Conservation (phyloP, 805 yeast genomes). For the Maudiozyma bulderi region DNA sequence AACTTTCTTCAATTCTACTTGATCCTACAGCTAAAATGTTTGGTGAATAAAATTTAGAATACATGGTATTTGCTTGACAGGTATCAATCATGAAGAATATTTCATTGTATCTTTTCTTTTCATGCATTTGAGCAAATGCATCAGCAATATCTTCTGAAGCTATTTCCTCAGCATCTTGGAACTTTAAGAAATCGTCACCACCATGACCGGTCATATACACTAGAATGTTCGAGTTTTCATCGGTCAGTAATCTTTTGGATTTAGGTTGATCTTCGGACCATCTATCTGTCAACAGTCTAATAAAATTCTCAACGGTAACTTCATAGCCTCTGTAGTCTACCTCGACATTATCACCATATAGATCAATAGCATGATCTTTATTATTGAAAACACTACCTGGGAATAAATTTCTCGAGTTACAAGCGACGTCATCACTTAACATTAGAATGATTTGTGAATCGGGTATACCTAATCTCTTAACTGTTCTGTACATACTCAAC, state of each 20-base stretch:
- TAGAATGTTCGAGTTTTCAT: conserved; percentile 88
- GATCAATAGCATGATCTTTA: conserved; percentile 81
- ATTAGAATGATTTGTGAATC: conserved; percentile 93
- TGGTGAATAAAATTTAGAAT: conserved; percentile 83
- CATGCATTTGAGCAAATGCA: conserved; percentile 95
- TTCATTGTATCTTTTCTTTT: conserved; percentile 89
- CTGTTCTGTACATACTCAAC: conserved; percentile 87
- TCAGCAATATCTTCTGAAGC: conserved; percentile 93
- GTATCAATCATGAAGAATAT: conserved; percentile 97
- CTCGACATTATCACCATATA: conserved; percentile 90
- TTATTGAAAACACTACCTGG: conserved; percentile 95
- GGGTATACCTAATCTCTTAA: conserved; percentile 91
- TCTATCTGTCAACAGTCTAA: conserved; percentile 85
- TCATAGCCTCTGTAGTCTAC: conserved; percentile 97
- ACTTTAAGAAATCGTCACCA: conserved; percentile 92
- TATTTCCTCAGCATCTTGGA: conserved; percentile 97
- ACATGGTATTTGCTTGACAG: conserved; percentile 98
- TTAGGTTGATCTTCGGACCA: conserved; percentile 94
- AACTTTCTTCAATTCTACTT: conserved; percentile 74
- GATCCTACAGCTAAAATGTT: conserved; percentile 90
- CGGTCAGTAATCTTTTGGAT: conserved; percentile 81
- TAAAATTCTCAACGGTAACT: conserved; percentile 93
- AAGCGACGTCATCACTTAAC: conserved; percentile 95
- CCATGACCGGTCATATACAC: conserved; percentile 98
- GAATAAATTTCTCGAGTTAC: conserved; percentile 90